Evolutionary conservation across 2,329 filamentous ascomycete genomes (phyloP), one percentile per base, ranked within the genome.

Genomic region (Aspergillus ochraceus): DNA sequence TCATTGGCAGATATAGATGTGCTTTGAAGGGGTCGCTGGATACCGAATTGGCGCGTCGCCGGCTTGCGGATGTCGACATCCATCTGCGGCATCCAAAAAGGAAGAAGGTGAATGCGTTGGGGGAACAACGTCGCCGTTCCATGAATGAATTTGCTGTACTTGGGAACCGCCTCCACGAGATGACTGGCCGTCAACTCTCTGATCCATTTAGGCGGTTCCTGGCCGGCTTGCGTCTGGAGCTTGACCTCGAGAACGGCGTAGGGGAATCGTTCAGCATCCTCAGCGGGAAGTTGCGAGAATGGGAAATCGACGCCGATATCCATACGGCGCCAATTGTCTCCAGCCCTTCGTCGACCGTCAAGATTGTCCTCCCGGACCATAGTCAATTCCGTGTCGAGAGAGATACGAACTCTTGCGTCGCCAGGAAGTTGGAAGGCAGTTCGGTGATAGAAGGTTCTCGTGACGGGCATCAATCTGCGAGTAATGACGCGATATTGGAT

Each of bases 51-150:
- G 70, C 95, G 92, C 4, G 87, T 92, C 30, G 88, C 86, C 1
- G 95, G 92, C 77, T 99, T 99, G 66, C 93, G 90, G 69, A 99
- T 99, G 71, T 99, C 95, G 24, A 96, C 88, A 66, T 96, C 89
- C 95, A 99, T 99, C 78, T 99, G 95, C 1, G 95, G 95, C 82
- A 94, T 91, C 95, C 95, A 99, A 81, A 91, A 99, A 0, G 95
- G 95, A 6, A 99, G 82, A 12, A 99, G 83, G 52, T 97, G 83
- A 76, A 99, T 99, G 57, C 90, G 87, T 49, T 88, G 85, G 0
- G 93, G 93, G 75, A 97, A 96, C 50, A 99, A 79, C 11, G 87
- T 90, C 10, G 94, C 94, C 1, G 89, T 92, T 60, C 95, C 95
- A 76, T 99, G 95, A 60, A 99, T 98, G 76, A 98, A 99, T 79